These are phyloP conservation scores for Myxozyma kluyveri DNA, from an alignment of 805 yeast genomes.

Conservation along the genomic window DNA sequence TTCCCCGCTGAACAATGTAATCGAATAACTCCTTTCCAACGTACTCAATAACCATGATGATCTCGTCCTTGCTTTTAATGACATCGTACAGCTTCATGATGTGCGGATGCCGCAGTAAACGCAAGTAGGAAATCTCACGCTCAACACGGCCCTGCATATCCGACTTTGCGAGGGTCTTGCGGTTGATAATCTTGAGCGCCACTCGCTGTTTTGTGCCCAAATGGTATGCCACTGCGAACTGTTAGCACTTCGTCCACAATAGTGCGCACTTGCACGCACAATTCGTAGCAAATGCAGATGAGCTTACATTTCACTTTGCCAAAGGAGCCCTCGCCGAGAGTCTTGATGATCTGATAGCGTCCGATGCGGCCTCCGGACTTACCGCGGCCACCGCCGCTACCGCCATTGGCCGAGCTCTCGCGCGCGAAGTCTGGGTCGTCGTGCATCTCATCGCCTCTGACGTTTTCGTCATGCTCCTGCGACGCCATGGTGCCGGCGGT, in stretches of 20 bases:
- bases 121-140: constrained; percentile 84
- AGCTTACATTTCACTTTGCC: constrained; percentile 90
- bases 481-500: constrained; percentile 4
- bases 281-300: neutral
- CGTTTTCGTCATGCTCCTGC: constrained; percentile 7
- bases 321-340: constrained; percentile 93
- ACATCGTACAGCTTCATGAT: constrained; percentile 94
- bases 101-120: constrained; percentile 90
- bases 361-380: constrained; percentile 56
- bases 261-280: neutral
- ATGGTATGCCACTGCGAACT: constrained; percentile 46
- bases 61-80: constrained; percentile 90
- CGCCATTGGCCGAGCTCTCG: constrained; percentile 3
- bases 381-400: constrained; percentile 3
- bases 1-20: constrained; percentile 89
- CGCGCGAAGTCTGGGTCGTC: no score
- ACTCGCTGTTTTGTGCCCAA: constrained; percentile 87
- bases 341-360: constrained; percentile 86
- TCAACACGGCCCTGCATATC: constrained; percentile 98
- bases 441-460: constrained; percentile 6
- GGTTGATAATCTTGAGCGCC: constrained; percentile 87
- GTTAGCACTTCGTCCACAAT: neutral
- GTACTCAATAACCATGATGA: constrained; percentile 94
- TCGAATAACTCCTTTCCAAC: constrained; percentile 97
- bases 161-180: constrained; percentile 86